A percentile compares a stretch with the other conserved stretches of the same genome.
Conservation (phyloP, 768 basidiomycete genomes). For the Kwoniella heveanensis region DNA sequence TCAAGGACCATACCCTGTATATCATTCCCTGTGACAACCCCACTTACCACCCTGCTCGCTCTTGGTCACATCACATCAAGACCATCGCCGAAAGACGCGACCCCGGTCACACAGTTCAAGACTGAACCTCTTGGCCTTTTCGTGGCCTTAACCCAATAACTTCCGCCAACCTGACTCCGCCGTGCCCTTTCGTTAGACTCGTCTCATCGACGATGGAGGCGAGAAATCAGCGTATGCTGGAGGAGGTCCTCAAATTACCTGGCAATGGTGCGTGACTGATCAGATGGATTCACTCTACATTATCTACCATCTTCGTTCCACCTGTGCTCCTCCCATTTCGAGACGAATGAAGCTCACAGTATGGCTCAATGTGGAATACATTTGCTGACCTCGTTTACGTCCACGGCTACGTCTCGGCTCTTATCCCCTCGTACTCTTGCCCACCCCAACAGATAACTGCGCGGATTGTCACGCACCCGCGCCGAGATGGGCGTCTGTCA, state of each 20-base stretch:
- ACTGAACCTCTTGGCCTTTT: too few species aligned
- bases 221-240: constrained; percentile 57
- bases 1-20: not conserved
- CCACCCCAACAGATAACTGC: constrained; percentile 68
- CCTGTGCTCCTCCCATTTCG: too few species aligned
- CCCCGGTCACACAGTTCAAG: not conserved
- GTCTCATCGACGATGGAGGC: constrained; percentile 32
- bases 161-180: constrained; percentile 6
- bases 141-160: not conserved
- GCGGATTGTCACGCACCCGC: constrained; percentile 87
- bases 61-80: too few species aligned
- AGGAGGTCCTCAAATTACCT: constrained; percentile 70
- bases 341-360: too few species aligned
- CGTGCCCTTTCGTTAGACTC: constrained; percentile 12
- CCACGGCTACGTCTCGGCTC: not conserved
- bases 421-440: not conserved
- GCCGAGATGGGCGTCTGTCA: constrained; percentile 85
- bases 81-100: too few species aligned
- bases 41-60: too few species aligned
- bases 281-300: too few species aligned
- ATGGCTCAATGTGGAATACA: too few species aligned
- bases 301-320: too few species aligned
- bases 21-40: too few species aligned
- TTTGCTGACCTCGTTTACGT: too few species aligned
- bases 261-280: constrained; percentile 71